Evolutionary conservation across 306 rosid species (phyloP), one percentile per base, ranked within the genome.

Genomic region (Hippophae tibetana): DNA sequence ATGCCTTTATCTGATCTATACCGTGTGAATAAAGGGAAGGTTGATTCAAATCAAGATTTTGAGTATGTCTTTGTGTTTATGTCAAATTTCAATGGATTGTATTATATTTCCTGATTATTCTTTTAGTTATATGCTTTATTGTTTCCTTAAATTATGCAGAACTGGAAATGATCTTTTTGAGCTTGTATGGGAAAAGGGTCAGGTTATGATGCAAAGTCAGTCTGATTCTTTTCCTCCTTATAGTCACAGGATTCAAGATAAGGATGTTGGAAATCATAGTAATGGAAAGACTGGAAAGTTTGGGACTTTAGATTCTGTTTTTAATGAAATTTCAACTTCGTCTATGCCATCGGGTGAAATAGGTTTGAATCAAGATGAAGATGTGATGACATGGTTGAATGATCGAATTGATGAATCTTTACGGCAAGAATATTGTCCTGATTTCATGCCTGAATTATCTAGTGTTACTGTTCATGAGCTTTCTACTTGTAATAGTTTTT

Each of bases 171-270:
- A 86, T 64, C 72, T 88, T 68, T 73, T 85, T 55, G 99, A 92
- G 82, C 81, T 92, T 31, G 85, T 92, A 47, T 92, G 90, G 96
- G 90, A 84, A 65, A 83, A 82, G 73, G 99, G 99, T 69, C 96
- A 85, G 75, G 72, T 92, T 78, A 63, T 80, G 48, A 77, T 71
- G 67, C 96, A 81, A 74, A 86, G 85, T 23, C 96, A 85, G 72
- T 76, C 86, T 62, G 82, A 75, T 44, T 75, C 78, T 58, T 58
- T 81, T 68, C 92, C 87, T 18, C 77, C 83, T 76, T 76, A 77
- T 54, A 78, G 70, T 43, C 80, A 78, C 9, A 78, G 61, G 80
- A 61, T 66, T 60, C 72, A 89, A 61, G 89, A 85, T 59, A 87
- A 69, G 78, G 90, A 82, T 47, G 59, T 52, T 26, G 86, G 84